Percentiles rank a stretch among this genome's conserved stretches.
These are phyloP conservation scores for Paramecium sexaurelia DNA, from an alignment of 73 alveolate genomes.

Conservation along the genomic window DNA sequence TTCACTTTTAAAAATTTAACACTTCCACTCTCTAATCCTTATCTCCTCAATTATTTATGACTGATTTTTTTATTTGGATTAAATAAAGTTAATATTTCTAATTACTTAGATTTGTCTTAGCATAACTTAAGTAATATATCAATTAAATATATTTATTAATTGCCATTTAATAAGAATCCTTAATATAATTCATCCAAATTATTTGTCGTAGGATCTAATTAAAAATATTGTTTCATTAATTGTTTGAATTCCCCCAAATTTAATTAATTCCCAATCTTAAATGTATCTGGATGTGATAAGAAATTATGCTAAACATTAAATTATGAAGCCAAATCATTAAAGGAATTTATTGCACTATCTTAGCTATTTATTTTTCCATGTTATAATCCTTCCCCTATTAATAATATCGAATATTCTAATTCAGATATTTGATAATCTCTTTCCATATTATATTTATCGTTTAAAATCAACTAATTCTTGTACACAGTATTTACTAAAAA, in stretches of 20 bases:
- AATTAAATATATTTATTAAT: background rate
- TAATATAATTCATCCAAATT: background rate
- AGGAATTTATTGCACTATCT: background rate
- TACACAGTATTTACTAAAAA: background rate
- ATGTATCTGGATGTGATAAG: background rate
- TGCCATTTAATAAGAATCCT: background rate
- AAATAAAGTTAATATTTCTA: background rate
- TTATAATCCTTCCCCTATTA: background rate
- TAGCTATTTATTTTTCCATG: background rate
- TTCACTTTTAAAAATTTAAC: background rate
- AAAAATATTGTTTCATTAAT: background rate
- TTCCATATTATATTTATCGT: background rate
- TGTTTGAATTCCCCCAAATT: background rate
- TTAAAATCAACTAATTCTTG: background rate
- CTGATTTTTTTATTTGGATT: background rate
- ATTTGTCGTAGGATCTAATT: background rate
- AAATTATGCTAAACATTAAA: background rate
- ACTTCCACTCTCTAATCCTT: background rate
- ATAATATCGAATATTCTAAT: background rate
- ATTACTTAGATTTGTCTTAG: background rate
- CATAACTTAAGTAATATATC: background rate
- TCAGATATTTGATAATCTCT: slow-evolving; percentile 22
- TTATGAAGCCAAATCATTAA: background rate
- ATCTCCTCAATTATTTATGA: background rate
- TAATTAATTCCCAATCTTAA: background rate